Evolutionary conservation across 2,329 filamentous ascomycete species (phyloP), one percentile per base, ranked within the genome.

Genomic region (Lecanoromycetidae sp.): DNA sequence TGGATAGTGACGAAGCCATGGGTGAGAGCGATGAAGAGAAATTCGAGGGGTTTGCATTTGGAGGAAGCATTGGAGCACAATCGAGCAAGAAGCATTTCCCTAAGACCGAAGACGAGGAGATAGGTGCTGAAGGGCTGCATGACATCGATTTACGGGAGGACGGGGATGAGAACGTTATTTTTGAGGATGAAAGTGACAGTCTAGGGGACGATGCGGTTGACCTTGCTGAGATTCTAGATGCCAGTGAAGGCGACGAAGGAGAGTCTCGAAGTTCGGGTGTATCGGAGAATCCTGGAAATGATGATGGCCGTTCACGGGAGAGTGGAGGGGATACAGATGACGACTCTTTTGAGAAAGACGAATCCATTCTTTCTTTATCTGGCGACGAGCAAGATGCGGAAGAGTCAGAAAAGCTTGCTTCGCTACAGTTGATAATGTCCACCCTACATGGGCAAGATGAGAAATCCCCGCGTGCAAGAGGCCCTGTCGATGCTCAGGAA

Each of bases 21-120:
- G 85, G 87, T 3, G 81, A 85, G 54, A 91, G 85, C 57, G 88
- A 94, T 58, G 81, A 91, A 58, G 88, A 86, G 60, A 76, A 74
- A 53, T 93, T 94, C 55, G 79, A 87, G 54, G 84, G 79, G 9
- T 93, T 82, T 57, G 76, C 75, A 3, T 84, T 84, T 58, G 70
- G 77, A 27, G 79, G 79, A 26, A 77, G 73, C 54, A 71, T 71
- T 20, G 66, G 64, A 41, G 61, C 41, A 60, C 70, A 43, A 47
- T 44, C 49, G 42, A 52, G 25, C 5, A 47, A 30, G n/a, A 45
- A 27, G 25, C 1, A 7, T 20, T 32, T 58, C 50, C 67, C 62
- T 42, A 56, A 59, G 49, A 61, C 58, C 44, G 49, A 49, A 45
- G 13, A 33, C n/a, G 9, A 29, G 34, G 44, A 50, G 46, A 25